Conservation (phyloP, 1,139 yeast genomes). For the Saccharomyces hybrid region DNA sequence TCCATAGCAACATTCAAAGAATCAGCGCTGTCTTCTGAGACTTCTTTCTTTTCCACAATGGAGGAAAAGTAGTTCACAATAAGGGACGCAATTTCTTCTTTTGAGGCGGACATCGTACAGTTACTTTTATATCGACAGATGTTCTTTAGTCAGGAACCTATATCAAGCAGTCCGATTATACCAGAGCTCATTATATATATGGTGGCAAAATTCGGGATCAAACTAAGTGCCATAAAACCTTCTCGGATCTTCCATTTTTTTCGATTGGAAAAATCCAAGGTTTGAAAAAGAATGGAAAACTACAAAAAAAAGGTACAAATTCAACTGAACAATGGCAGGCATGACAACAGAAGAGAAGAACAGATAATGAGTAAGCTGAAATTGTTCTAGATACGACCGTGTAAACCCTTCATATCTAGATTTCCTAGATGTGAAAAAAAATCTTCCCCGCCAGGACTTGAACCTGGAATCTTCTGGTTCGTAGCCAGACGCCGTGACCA, state of each 20-base stretch:
- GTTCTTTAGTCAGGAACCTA: not conserved
- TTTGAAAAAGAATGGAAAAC: not conserved
- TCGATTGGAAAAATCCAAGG: not conserved
- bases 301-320: not conserved
- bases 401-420: not conserved
- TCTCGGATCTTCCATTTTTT: not conserved
- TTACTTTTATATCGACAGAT: not conserved
- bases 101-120: constrained; percentile 24
- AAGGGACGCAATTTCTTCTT: constrained; percentile 67
- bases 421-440: constrained; percentile 20
- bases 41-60: constrained; percentile 53
- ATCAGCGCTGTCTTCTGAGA: constrained; percentile 74
- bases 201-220: constrained; percentile 1
- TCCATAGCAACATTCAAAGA: constrained; percentile 94
- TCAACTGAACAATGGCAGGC: not conserved
- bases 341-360: not conserved
- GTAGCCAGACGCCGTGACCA: constrained; percentile 93
- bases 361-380: not conserved
- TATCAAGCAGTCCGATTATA: not conserved
- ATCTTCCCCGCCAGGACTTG: constrained; percentile 94
- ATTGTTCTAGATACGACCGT: no score
- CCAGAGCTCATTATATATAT: not conserved
- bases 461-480: constrained; percentile 93
- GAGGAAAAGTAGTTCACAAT: constrained; percentile 64
- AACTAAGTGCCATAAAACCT: not conserved